phyloP scores from a whole-genome alignment of 2,329 filamentous ascomycete genomes.

The Gnomoniopsis smithogilvyi region DNA sequence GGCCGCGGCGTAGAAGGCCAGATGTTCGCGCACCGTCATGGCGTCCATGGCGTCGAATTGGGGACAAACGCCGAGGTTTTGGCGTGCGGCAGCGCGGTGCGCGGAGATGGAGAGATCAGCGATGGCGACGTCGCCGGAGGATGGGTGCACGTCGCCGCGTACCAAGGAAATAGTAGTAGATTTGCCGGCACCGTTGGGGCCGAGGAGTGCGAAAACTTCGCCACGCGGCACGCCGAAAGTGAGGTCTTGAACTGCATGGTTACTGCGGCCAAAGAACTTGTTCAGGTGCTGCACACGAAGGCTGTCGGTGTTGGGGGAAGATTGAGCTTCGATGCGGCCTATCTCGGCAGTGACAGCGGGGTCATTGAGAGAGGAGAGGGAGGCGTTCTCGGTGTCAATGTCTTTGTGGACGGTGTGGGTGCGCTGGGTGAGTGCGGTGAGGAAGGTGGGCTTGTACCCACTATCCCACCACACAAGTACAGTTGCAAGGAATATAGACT shows the following conservation, averaged over 20 bases:
- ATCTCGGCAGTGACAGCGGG: slow-evolving; percentile 65
- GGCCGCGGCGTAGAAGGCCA: slow-evolving; percentile 82
- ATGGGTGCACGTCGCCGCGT: slow-evolving; percentile 79
- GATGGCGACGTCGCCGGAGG: slow-evolving; percentile 65
- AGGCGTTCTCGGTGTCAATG: slow-evolving; percentile 9
- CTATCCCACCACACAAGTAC: slow-evolving; percentile 79
- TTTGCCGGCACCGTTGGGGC: slow-evolving; percentile 90
- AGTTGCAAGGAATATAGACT: slow-evolving; percentile 67
- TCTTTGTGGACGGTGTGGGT: slow-evolving; percentile 19
- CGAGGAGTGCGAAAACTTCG: slow-evolving; percentile 84
- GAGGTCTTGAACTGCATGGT: slow-evolving; percentile 70
- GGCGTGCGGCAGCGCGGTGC: slow-evolving; percentile 68
- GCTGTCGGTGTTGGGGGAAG: slow-evolving; percentile 51
- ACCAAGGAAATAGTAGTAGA: slow-evolving; percentile 87
- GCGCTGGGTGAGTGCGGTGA: slow-evolving; percentile 40
- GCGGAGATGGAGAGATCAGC: slow-evolving; percentile 70
- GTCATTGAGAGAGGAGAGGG: slow-evolving; percentile 33
- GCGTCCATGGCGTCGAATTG: slow-evolving; percentile 85
- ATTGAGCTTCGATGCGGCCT: slow-evolving; percentile 54
- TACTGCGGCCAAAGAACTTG: slow-evolving; percentile 64
- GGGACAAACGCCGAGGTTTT: slow-evolving; percentile 85
- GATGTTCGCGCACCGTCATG: slow-evolving; percentile 85
- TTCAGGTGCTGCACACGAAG: slow-evolving; percentile 77
- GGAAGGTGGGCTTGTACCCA: slow-evolving; percentile 59
- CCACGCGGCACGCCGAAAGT: slow-evolving; percentile 77